A percentile compares a stretch with the other conserved stretches of the same genome.
phyloP scores from a whole-genome alignment of 495 filamentous ascomycete genomes.

The Podospora pseudocomata region DNA sequence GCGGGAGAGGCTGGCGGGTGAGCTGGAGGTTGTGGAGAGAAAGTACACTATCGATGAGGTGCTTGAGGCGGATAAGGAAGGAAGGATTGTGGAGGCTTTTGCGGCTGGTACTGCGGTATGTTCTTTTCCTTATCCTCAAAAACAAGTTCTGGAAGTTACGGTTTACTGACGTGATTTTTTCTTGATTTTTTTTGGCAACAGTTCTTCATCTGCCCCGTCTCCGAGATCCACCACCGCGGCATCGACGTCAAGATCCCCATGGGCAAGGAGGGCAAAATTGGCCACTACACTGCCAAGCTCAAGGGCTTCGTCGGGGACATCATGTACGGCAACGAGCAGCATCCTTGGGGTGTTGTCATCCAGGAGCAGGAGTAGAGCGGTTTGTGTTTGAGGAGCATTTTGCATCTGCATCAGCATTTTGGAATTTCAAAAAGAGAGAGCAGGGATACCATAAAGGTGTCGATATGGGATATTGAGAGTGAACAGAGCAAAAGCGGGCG shows the following conservation, averaged over 20 bases:
- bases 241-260: conserved; percentile 64
- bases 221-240: conserved; percentile 67
- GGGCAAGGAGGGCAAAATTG: conserved; percentile 52
- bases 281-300: conserved; percentile 61
- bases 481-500: not conserved
- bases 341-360: conserved; percentile 77
- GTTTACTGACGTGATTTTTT: conserved; percentile 10
- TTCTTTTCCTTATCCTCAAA: conserved; percentile 8
- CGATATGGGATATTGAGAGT: not conserved
- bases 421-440: not conserved
- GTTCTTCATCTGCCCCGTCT: conserved; percentile 78
- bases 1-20: conserved; percentile 56
- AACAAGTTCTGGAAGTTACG: not conserved
- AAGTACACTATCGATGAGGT: conserved; percentile 79
- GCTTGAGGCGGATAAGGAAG: conserved; percentile 66
- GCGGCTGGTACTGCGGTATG: conserved; percentile 81
- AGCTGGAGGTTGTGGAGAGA: conserved; percentile 71
- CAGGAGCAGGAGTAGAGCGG: conserved; percentile 46
- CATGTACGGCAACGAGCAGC: conserved; percentile 78
- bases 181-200: conserved; percentile 25
- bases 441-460: not conserved
- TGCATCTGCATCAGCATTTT: not conserved
- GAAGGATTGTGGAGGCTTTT: conserved; percentile 78
- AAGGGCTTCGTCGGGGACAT: conserved; percentile 78
- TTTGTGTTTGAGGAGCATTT: not conserved